Percentiles rank a stretch among this genome's conserved stretches.
These are phyloP conservation scores for Chlamydomonas sphaeroides DNA, from an alignment of 139 green algal species.

Conservation along the genomic window DNA sequence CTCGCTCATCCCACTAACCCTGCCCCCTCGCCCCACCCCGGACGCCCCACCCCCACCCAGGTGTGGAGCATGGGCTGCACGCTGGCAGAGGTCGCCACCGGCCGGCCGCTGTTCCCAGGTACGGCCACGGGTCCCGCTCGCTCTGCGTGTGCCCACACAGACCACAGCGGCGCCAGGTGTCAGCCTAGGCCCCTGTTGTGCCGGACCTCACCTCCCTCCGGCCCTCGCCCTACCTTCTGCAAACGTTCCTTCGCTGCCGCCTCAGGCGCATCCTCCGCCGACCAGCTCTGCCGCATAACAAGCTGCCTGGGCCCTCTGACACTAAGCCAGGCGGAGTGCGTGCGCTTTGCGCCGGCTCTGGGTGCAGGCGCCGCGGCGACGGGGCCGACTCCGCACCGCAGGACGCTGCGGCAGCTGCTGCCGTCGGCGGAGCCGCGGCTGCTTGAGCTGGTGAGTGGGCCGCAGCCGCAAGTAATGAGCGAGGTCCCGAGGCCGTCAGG, in stretches of 20 bases:
- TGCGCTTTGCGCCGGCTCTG: slow-evolving; percentile 29
- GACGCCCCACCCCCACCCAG: too few species aligned
- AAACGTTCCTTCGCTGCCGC: not conserved
- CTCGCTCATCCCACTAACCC: too few species aligned
- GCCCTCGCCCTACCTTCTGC: not conserved
- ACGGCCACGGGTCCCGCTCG: not conserved
- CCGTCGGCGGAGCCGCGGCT: not conserved
- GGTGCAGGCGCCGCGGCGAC: not conserved
- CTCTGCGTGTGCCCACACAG: too few species aligned
- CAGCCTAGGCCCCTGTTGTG: not conserved
- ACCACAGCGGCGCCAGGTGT: too few species aligned
- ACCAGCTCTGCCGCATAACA: slow-evolving; percentile 78
- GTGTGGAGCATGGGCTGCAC: not conserved
- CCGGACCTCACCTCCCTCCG: not conserved
- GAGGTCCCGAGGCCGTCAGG: too few species aligned
- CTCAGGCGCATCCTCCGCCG: slow-evolving; percentile 56
- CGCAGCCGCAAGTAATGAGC: too few species aligned
- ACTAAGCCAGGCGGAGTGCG: slow-evolving; percentile 29
- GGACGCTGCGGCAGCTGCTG: not conserved
- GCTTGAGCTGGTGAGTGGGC: not conserved
- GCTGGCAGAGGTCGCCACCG: not conserved
- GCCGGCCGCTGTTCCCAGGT: not conserved
- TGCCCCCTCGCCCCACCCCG: too few species aligned
- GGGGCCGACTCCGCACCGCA: not conserved
- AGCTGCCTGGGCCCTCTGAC: slow-evolving; percentile 59